Base-by-base conservation (phyloP, 2,329 filamentous ascomycete genomes). In the Microdochium bolleyi region DNA sequence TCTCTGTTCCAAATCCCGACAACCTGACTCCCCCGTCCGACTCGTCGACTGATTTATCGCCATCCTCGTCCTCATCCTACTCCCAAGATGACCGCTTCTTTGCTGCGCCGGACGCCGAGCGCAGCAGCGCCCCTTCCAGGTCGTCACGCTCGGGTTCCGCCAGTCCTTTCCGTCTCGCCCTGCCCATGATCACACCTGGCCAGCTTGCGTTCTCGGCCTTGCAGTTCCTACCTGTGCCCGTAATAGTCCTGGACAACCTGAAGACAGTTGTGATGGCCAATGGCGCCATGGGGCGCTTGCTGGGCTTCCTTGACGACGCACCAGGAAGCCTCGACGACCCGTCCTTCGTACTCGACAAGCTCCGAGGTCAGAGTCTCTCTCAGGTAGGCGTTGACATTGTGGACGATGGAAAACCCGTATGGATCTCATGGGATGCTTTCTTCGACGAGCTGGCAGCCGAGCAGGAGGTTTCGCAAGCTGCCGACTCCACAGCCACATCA, bases 211-310 rank as follows among this genome's bases (percentile, higher is more conserved):
- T 88, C 54, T 79, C 83, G 1, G 83, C 86, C 4, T 71, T 92
- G 68, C 85, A 88, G 61, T 89, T 88, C 62, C 73, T 92, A 4
- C 88, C 88, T 0, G 81, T 89, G 49, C 88, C 88, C 0, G 66
- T 89, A 3, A 66, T 91, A 34, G 82, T 92, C 1, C 70, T 92
- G 34, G 85, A 84, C 50, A 80, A 76, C 34, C 62, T 80, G 27
- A 91, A 90, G 67, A 87, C 84, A 0, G 78, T 91, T 2, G 76
- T 88, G 1, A 67, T 91, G 41, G 87, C 86, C 30, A 92, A 92
- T 60, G 85, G 90, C 59, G 84, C 88, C 21, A 85, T 90, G 80
- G 85, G 83, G 1, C 77, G 82, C 52, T 69, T 92, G 60, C 69
- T 92, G 22, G 84, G 82, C 3, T 73, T 88, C 49, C 73, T 81